Percentiles rank a stretch among this genome's conserved stretches.
phyloP scores from a whole-genome alignment of 768 basidiomycete genomes.

The Panellus pusillus region DNA sequence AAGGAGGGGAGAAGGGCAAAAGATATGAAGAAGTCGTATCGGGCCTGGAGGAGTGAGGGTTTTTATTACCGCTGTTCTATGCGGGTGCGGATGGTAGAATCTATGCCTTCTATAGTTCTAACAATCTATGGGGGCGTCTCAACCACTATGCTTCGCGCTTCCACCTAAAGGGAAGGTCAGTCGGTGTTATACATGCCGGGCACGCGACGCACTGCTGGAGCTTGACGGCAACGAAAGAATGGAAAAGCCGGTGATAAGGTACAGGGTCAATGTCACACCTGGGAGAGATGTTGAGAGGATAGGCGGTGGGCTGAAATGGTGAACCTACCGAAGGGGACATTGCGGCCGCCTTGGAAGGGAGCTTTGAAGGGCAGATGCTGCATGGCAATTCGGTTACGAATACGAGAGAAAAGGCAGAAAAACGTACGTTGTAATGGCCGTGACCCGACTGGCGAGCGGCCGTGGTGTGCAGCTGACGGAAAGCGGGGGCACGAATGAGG shows the following conservation, averaged over 20 bases:
- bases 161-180: not conserved
- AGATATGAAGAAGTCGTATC: conserved; percentile 30
- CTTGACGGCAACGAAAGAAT: conserved; percentile 61
- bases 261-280: conserved; percentile 46
- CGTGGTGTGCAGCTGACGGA: conserved; percentile 47
- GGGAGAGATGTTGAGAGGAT: conserved; percentile 24
- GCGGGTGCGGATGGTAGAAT: conserved; percentile 3
- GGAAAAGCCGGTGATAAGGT: conserved; percentile 57
- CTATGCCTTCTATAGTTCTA: conserved; percentile 20
- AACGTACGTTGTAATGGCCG: conserved; percentile 58
- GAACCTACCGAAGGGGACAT: conserved; percentile 17
- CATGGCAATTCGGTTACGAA: conserved; percentile 13
- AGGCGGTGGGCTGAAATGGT: not conserved
- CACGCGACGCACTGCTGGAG: conserved; percentile 61
- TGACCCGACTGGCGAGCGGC: conserved; percentile 46
- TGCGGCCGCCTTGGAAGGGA: conserved; percentile 44
- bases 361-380: conserved; percentile 59
- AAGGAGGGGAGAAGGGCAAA: conserved; percentile 37
- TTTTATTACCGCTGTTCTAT: conserved; percentile 12
- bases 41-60: conserved; percentile 26
- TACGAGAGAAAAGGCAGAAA: not conserved
- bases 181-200: not conserved
- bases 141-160: conserved; percentile 10
- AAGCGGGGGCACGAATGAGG: conserved; percentile 39
- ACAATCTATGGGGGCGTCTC: not conserved